phyloP scores from a whole-genome alignment of 129 eudicot genomes.

The Helianthus annuus region HanXRQr2.0-SUNRISE NC_035437.2:177460618-177461117 shows the following conservation, averaged over 20 bases:
- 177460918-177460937: conserved; percentile 57
- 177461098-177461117: no score
- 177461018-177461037: conserved; percentile 36
- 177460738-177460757: no score
- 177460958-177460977: conserved; percentile 36
- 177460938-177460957: conserved; percentile 65
- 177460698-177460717: no score
- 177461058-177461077: conserved; percentile 12
- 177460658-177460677: no score
- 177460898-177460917: conserved; percentile 89
- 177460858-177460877: conserved; percentile 57
- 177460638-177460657: no score
- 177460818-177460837: conserved; percentile 8
- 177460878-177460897: conserved; percentile 77
- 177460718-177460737: no score
- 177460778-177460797: no score
- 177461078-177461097: no score
- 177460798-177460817: no score
- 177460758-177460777: no score
- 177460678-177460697: no score
- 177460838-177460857: conserved; percentile 34
- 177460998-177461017: conserved; percentile 20
- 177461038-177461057: conserved; percentile 26
- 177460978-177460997: conserved; percentile 5
- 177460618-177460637: no score